Evolutionary conservation across 495 filamentous ascomycete genomes (phyloP).

Genomic region (Lasiosphaeria hispida): DNA sequence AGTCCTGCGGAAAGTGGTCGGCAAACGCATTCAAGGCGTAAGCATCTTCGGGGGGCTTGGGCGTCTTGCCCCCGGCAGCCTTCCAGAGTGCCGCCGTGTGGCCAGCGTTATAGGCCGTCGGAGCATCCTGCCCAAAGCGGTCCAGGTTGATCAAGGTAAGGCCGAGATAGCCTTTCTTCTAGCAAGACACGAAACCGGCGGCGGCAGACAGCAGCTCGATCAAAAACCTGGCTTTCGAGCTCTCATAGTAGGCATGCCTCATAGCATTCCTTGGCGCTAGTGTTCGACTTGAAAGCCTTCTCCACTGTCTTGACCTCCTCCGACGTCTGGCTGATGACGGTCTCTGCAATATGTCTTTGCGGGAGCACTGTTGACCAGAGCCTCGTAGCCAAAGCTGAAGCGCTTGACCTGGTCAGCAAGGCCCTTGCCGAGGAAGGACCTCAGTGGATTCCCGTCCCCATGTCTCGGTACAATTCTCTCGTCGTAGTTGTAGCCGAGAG

Average conservation of each 20-base stretch:
- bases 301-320: too few species aligned
- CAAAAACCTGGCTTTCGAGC: too few species aligned
- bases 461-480: background rate
- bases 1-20: constrained; percentile 27
- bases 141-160: constrained; percentile 21
- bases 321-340: too few species aligned
- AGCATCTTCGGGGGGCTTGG: constrained; percentile 4
- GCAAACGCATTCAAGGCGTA: constrained; percentile 29
- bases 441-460: background rate
- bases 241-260: too few species aligned
- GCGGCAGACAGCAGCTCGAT: background rate
- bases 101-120: constrained; percentile 22
- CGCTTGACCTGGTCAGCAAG: background rate
- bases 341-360: too few species aligned
- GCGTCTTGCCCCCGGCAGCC: constrained; percentile 6
- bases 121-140: constrained; percentile 24
- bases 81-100: constrained; percentile 17
- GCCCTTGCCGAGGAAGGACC: background rate
- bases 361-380: too few species aligned
- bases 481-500: background rate
- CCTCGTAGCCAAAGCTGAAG: background rate
- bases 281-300: too few species aligned
- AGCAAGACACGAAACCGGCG: background rate
- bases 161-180: constrained; percentile 14
- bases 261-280: too few species aligned